Base-by-base conservation (phyloP, 2,329 filamentous ascomycete genomes). In the Colletotrichum sp. region DNA sequence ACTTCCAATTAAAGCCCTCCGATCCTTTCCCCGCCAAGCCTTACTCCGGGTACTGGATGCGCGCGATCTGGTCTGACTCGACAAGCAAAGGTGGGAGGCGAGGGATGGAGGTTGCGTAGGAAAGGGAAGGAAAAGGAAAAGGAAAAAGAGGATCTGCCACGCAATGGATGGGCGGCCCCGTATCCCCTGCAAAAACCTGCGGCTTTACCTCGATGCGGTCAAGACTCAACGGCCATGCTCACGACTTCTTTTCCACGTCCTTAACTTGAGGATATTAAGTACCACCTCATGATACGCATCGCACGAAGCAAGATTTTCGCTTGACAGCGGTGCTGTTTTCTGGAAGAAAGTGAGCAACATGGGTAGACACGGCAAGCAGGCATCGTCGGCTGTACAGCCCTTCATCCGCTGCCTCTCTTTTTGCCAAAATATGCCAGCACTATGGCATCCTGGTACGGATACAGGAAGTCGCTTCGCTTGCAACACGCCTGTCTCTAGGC, bases 261-360 rank as follows among this genome's bases (percentile, higher is more conserved):
- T 74, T 43, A 73, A 72, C 69, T 68, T 69, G 72, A 69, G 69
- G 64, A 72, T 64, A 74, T 74, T 69, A 73, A 74, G 72, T 74
- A 69, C 69, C 69, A 62, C 59, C 57, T 59, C 58, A 59, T 67
- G 57, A 65, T 57, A 66, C 54, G 54, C 59, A 31, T n/a, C 33
- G 13, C 51, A 24, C 29, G 16, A 62, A 55, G 8, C 64, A 72
- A 61, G 18, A 34, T 57, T 66, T 33, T 57, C 64, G 31, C 51
- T 66, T 66, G 61, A 43, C 61, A 31, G 8, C 62, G 29, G 18
- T 24, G 29, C 3, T 16, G n/a, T 47, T 29, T 54, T 65, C 38
- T 31, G 36, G 36, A 64, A 65, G 38, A 55, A 29, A 33, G 4
- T 38, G 31, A 18, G 29, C 15, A 21, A n/a, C 43, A 34, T 54